Conservation (phyloP, 306 rosid species). For the Quillaja saponaria region DNA sequence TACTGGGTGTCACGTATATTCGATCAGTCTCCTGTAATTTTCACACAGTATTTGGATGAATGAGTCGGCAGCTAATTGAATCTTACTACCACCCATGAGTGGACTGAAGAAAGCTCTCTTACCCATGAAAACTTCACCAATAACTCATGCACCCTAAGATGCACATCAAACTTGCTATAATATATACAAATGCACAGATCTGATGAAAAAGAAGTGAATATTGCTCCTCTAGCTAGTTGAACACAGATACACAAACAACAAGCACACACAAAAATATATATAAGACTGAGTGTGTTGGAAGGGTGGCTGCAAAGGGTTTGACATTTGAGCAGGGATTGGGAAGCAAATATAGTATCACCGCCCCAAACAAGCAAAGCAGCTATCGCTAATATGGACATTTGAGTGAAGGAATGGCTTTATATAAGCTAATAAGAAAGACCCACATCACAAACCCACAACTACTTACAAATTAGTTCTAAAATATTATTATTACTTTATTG, state of each 20-base stretch:
- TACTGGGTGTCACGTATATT: constrained; percentile 39
- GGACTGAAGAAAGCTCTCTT: constrained; percentile 99
- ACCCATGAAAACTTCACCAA: not conserved
- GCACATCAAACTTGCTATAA: too few species aligned
- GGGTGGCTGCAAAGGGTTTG: not conserved
- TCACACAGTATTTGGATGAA: constrained; percentile 85
- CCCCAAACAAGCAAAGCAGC: constrained; percentile 11
- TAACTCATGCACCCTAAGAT: too few species aligned
- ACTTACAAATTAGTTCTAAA: not conserved
- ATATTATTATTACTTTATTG: not conserved
- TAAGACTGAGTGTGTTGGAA: too few species aligned
- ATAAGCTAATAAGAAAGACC: constrained; percentile 36
- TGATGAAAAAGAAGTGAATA: too few species aligned
- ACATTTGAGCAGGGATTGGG: too few species aligned
- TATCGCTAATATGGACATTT: constrained; percentile 22
- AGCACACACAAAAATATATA: not conserved
- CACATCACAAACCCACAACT: too few species aligned
- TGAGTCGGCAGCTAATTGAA: constrained; percentile 97
- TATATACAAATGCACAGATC: too few species aligned
- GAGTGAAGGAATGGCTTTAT: constrained; percentile 37
- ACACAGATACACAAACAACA: too few species aligned
- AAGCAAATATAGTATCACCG: too few species aligned
- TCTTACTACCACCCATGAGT: constrained; percentile 56
- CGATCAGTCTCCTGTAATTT: not conserved
- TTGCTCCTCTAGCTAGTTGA: too few species aligned